phyloP scores from a whole-genome alignment of 1,139 yeast species.

The Hyphopichia pseudoburtonii region DNA sequence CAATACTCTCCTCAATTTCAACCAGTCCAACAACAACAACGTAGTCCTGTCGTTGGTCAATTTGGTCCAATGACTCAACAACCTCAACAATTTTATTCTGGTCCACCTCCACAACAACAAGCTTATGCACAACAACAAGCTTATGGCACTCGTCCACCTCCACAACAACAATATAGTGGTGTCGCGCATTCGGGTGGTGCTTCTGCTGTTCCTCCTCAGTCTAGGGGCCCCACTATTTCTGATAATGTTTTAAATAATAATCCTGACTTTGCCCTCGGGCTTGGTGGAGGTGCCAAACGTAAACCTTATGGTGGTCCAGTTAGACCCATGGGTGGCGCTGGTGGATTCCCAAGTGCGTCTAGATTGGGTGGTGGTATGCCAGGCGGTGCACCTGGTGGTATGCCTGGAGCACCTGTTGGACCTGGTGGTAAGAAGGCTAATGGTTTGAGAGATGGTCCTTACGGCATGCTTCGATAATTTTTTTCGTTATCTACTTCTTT shows the following conservation, averaged over 20 bases:
- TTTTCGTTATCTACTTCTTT: slow-evolving; percentile 2
- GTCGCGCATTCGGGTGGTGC: too few species aligned
- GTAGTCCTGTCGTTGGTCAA: background rate
- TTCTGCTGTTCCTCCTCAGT: slow-evolving; percentile 10
- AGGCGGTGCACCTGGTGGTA: too few species aligned
- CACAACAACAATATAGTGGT: slow-evolving; percentile 9
- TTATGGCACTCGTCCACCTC: slow-evolving; percentile 13
- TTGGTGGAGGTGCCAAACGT: slow-evolving; percentile 24
- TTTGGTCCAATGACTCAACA: background rate
- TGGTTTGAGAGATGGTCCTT: slow-evolving; percentile 9
- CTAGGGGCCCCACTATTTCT: slow-evolving; percentile 37
- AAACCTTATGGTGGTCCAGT: slow-evolving; percentile 11
- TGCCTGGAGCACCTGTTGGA: background rate
- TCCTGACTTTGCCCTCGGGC: slow-evolving; percentile 50
- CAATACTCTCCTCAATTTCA: slow-evolving; percentile 5
- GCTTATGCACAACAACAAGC: slow-evolving; percentile 8
- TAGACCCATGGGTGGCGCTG: slow-evolving; percentile 9
- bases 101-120: slow-evolving; percentile 1
- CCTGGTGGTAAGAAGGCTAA: slow-evolving; percentile 4
- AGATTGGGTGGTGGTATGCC: slow-evolving; percentile 2
- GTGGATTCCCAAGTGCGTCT: slow-evolving; percentile 7
- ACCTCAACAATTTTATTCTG: background rate
- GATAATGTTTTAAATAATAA: slow-evolving; percentile 50
- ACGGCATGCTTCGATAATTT: slow-evolving; percentile 8
- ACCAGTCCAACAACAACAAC: background rate